phyloP scores from a whole-genome alignment of 1,139 yeast genomes.

The Candida dubliniensis region DNA sequence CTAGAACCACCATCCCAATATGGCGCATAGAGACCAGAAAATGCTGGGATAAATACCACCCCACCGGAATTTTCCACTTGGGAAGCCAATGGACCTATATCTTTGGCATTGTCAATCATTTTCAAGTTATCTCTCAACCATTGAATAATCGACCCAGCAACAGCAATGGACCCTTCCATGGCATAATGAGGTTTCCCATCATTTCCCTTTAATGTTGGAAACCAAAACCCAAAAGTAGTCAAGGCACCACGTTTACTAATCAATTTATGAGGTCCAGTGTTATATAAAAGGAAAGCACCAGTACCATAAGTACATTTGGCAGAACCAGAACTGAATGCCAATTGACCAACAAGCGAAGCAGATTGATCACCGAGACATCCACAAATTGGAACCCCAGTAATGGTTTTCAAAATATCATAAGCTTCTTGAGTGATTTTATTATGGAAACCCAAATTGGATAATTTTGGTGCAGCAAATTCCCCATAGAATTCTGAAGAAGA shows the following conservation, averaged over 20 bases:
- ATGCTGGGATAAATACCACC: constrained; percentile 93
- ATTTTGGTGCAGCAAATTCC: constrained; percentile 59
- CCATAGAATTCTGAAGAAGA: constrained; percentile 84
- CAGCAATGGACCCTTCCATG: constrained; percentile 93
- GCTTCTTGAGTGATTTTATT: constrained; percentile 53
- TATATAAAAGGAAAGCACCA: constrained; percentile 88
- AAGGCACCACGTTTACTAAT: constrained; percentile 78
- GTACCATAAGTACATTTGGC: constrained; percentile 99
- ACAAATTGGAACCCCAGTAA: constrained; percentile 69
- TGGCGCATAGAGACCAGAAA: constrained; percentile 92
- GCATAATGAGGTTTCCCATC: constrained; percentile 78
- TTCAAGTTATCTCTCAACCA: constrained; percentile 93
- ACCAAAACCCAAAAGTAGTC: constrained; percentile 89
- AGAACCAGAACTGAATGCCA: constrained; percentile 79
- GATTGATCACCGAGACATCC: constrained; percentile 96
- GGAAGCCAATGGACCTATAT: constrained; percentile 87
- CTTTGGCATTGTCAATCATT: constrained; percentile 76
- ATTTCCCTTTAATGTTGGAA: constrained; percentile 59
- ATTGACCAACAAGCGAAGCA: constrained; percentile 90
- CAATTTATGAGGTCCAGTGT: constrained; percentile 71
- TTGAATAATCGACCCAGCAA: constrained; percentile 92
- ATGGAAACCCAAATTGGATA: constrained; percentile 51
- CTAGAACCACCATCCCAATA: constrained; percentile 94
- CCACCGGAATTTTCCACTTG: constrained; percentile 85
- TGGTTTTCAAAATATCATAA: constrained; percentile 47